Percentiles rank a stretch among this genome's conserved stretches.
phyloP scores from a whole-genome alignment of 1,284 basidiomycete genomes.

The Cerioporus squamosus region DNA sequence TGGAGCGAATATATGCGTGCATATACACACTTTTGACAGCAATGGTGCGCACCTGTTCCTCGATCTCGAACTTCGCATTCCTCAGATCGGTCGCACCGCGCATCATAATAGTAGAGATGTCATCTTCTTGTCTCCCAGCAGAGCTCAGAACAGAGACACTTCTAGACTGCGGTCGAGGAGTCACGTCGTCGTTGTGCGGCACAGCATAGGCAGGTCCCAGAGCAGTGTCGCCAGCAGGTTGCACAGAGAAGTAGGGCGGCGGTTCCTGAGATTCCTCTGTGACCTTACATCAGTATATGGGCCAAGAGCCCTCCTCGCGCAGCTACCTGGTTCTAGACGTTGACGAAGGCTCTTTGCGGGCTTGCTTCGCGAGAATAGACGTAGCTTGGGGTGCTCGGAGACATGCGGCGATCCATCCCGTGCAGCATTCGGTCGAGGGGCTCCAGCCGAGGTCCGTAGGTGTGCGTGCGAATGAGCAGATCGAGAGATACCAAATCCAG shows the following conservation, averaged over 20 bases:
- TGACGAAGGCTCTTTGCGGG: constrained; percentile 27
- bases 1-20: constrained; percentile 4
- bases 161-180: constrained; percentile 19
- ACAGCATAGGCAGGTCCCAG: not conserved
- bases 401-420: not conserved
- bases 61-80: constrained; percentile 33
- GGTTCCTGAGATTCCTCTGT: constrained; percentile 3
- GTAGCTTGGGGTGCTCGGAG: not conserved
- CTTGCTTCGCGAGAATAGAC: constrained; percentile 14
- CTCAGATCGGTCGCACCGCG: constrained; percentile 34
- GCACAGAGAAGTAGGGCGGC: not conserved
- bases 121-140: constrained; percentile 29
- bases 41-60: constrained; percentile 29
- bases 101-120: constrained; percentile 38
- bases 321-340: constrained; percentile 21
- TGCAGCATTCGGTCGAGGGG: not conserved
- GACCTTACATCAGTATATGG: not conserved
- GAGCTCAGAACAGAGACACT: constrained; percentile 35
- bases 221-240: not conserved
- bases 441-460: not conserved
- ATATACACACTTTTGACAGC: constrained; percentile 6
- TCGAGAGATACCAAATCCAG: not conserved
- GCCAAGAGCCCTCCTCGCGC: not conserved
- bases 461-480: not conserved
- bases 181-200: not conserved